Evolutionary conservation across 116 monocot species (phyloP).

Genomic region (Thalassia testudinum): DNA sequence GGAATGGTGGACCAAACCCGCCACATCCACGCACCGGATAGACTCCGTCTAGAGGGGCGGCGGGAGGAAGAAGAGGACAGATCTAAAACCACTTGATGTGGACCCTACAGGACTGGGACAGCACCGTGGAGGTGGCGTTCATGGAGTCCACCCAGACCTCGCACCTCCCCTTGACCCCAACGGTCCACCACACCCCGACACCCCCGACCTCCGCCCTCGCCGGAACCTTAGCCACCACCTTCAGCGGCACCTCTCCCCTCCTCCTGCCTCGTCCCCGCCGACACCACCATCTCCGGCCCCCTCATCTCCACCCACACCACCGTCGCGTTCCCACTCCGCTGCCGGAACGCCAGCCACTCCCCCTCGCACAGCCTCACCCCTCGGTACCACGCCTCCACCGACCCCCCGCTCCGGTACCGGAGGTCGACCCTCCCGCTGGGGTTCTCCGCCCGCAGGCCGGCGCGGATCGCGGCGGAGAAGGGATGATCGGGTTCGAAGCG

Average conservation of each 20-base stretch:
- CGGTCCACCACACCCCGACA: constrained; percentile 24
- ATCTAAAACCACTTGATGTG: no score
- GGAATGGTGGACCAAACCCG: no score
- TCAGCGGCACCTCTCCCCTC: constrained; percentile 19
- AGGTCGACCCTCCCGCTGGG: constrained; percentile 29
- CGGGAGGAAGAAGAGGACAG: no score
- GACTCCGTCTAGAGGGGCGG: no score
- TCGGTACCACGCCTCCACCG: constrained; percentile 11
- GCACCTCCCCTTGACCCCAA: constrained; percentile 24
- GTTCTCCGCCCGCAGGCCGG: constrained; percentile 28
- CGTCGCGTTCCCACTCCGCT: constrained; percentile 15
- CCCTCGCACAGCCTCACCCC: constrained; percentile 18
- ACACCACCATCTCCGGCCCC: constrained; percentile 16
- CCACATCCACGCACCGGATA: no score
- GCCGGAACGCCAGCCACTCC: constrained; percentile 28
- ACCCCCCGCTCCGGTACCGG: no score
- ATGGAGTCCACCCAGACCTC: constrained; percentile 20
- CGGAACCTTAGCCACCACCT: constrained; percentile 20
- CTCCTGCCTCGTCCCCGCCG: constrained; percentile 4
- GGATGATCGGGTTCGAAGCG: constrained; percentile 2
- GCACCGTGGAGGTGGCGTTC: no score
- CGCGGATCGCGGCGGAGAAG: constrained; percentile 19
- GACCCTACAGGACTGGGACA: no score
- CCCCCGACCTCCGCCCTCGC: constrained; percentile 23
- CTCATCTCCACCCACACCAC: constrained; percentile 10